Evolutionary conservation across 192 early-diverging fungal genomes (phyloP), one percentile per base, ranked within the genome.

Genomic region (Thamnidium elegans): DNA sequence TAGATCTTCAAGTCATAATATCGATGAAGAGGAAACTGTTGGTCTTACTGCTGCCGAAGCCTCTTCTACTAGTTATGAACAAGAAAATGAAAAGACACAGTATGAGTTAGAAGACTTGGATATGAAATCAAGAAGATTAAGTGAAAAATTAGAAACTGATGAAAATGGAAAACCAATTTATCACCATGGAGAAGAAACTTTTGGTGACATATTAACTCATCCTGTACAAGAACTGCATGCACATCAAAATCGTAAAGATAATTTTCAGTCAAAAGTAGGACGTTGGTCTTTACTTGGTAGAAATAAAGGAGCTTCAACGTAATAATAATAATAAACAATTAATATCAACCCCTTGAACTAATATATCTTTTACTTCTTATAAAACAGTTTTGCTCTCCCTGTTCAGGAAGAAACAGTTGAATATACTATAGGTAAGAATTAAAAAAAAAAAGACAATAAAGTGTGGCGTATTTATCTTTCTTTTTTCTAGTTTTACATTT

Each of bases 181-280:
- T 58, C 54, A 67, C 14, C 71, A 72, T 52, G 60, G 59, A 15
- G 52, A 68, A 17, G 66, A 74, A 15, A 74, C 73, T 10, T 66
- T 66, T 56, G 66, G 63, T 13, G 67, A 74, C 39, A 26, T 69
- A 1, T 48, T 74, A 4, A 19, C 48, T 46, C 66, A 74, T 42
- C 72, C 72, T 32, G 46, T 68, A 5, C 45, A 74, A 45, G 26
- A 74, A 45, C 54, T 58, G 17, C 19, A 55, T 19, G 67, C 62
- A 11, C 72, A 58, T 9, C 0, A 58, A 58, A 17, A 58, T 13
- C 8, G 26, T 17, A 17, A 58, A 58, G 23, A 58, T 9, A 7
- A 58, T 23, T 10, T 21, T 42, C 14, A 32, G 50, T 7, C 7
- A 1, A 50, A 50, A 50, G 50, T 7, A 20, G 20, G 26, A 26